Conservation (phyloP, 2,329 filamentous ascomycete species). For the Aaosphaeria pasadenensis region DNA sequence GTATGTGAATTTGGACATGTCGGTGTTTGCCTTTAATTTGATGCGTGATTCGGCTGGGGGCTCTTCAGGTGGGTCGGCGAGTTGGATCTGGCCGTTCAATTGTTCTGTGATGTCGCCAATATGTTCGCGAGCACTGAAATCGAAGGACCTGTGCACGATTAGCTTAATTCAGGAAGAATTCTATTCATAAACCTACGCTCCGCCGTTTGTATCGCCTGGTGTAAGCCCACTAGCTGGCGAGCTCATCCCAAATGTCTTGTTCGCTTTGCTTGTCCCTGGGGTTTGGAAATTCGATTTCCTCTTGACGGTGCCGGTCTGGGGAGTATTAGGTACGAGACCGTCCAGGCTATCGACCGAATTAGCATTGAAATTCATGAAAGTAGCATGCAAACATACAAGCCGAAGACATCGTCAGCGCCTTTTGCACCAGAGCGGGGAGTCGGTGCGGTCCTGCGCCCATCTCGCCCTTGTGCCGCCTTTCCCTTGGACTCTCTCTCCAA, state of each 20-base stretch:
- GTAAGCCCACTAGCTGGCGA: constrained; percentile 47
- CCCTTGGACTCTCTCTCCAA: constrained; percentile 74
- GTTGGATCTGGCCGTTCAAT: constrained; percentile 70
- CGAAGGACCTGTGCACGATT: constrained; percentile 45
- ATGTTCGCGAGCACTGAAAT: constrained; percentile 75
- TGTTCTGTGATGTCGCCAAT: constrained; percentile 80
- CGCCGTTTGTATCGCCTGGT: constrained; percentile 32
- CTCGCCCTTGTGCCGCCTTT: constrained; percentile 59
- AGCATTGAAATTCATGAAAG: too few relatives aligned
- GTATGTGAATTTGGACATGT: constrained; percentile 87
- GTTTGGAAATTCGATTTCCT: constrained; percentile 53
- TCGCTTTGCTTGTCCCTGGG: constrained; percentile 43
- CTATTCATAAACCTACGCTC: constrained; percentile 34
- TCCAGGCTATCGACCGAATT: constrained; percentile 38
- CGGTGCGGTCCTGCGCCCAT: constrained; percentile 60
- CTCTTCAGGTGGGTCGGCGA: constrained; percentile 67
- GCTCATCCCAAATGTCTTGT: constrained; percentile 44
- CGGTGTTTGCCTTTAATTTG: constrained; percentile 80
- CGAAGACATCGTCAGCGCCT: constrained; percentile 68
- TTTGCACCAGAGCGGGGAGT: constrained; percentile 57
- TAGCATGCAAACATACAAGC: constrained; percentile 56
- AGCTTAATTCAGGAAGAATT: constrained; percentile 3
- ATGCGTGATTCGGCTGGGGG: constrained; percentile 74
- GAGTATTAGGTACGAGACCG: constrained; percentile 45
- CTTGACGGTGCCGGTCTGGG: constrained; percentile 48